Percentiles rank a stretch among this genome's conserved stretches.
Conservation (phyloP, 495 filamentous ascomycete species). For the Aspergillus haitiensis region DNA sequence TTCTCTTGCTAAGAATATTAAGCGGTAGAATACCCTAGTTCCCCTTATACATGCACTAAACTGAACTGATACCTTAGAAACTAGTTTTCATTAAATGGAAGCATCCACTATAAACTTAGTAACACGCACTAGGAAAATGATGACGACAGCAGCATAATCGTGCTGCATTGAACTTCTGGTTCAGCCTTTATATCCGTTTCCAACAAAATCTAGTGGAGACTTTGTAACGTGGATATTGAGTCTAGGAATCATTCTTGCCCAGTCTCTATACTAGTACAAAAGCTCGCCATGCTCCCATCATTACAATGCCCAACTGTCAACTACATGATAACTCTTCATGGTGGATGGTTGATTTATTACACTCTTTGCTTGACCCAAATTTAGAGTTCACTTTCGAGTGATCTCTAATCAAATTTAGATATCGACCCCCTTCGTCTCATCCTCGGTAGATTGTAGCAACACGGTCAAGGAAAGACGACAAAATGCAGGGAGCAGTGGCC, state of each 20-base stretch:
- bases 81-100: background rate
- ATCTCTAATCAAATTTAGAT: too few relatives aligned
- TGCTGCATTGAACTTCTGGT: conserved; percentile 6
- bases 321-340: background rate
- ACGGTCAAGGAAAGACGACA: background rate
- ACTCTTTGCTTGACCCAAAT: background rate
- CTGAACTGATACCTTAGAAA: background rate
- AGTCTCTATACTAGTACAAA: conserved; percentile 5
- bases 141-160: conserved; percentile 17
- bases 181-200: background rate
- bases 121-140: conserved; percentile 3
- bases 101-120: background rate
- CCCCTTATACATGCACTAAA: too few relatives aligned
- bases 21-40: too few relatives aligned
- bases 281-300: conserved; percentile 12
- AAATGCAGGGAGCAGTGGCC: conserved; percentile 1
- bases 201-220: background rate
- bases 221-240: background rate
- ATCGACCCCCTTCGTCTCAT: too few relatives aligned
- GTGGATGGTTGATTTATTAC: background rate
- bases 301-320: background rate
- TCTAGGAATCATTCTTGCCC: background rate
- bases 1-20: too few relatives aligned
- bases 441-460: background rate
- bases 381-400: background rate